These are phyloP conservation scores for Cochlearia excelsa DNA, from an alignment of 345 rosid species.

Conservation along the genomic window DNA sequence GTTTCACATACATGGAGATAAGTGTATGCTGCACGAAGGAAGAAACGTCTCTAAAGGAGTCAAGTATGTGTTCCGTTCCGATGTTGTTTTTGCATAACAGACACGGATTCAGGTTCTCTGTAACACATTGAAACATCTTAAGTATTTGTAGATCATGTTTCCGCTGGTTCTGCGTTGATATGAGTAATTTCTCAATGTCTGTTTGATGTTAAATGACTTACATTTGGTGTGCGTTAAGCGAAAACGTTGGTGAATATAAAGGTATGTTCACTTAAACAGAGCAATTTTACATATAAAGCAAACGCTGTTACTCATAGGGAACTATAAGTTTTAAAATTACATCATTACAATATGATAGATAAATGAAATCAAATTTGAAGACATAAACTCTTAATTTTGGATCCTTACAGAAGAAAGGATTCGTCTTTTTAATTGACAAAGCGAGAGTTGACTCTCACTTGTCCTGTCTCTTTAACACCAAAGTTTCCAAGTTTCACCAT, in stretches of 20 bases:
- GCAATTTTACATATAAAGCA: slow-evolving; percentile 17
- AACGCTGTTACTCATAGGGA: slow-evolving; percentile 2
- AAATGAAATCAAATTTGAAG: slow-evolving; percentile 25
- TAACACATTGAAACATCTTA: no score
- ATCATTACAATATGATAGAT: not conserved
- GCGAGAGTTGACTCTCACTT: slow-evolving; percentile 60
- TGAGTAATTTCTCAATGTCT: not conserved
- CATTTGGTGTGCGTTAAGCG: not conserved
- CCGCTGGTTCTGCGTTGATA: not conserved
- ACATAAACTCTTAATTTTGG: slow-evolving; percentile 19
- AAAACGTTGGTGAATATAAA: slow-evolving; percentile 4
- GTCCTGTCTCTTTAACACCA: slow-evolving; percentile 55
- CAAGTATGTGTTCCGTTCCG: slow-evolving; percentile 88
- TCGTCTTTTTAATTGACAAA: slow-evolving; percentile 40
- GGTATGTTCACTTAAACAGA: slow-evolving; percentile 18
- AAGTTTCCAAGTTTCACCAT: slow-evolving; percentile 76
- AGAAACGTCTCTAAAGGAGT: slow-evolving; percentile 67
- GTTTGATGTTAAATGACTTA: slow-evolving; percentile 11
- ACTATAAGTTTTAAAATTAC: not conserved
- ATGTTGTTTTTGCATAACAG: slow-evolving; percentile 80
- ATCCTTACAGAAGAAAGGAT: no score
- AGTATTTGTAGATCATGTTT: not conserved
- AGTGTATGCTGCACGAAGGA: slow-evolving; percentile 93
- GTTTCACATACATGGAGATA: slow-evolving; percentile 83
- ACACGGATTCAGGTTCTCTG: not conserved